Percentiles rank a stretch among this genome's conserved stretches.
These are phyloP conservation scores for Mycena haematopus DNA, from an alignment of 768 basidiomycete genomes.

Conservation along the genomic window DNA sequence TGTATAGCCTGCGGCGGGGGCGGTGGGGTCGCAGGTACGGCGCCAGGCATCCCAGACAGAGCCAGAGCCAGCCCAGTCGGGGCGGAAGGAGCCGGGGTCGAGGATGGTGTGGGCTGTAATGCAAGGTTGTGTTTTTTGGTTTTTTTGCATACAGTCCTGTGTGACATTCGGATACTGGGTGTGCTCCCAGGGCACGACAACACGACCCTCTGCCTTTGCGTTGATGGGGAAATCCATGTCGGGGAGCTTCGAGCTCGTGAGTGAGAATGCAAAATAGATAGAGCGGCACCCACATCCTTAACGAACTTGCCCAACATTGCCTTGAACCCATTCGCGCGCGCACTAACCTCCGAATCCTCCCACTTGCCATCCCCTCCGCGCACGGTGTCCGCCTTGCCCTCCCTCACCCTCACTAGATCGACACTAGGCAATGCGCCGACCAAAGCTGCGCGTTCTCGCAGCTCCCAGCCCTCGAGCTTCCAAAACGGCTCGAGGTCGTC, in stretches of 20 bases:
- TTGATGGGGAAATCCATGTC: conserved; percentile 97
- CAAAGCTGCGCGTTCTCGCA: conserved; percentile 66
- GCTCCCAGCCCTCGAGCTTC: conserved; percentile 71
- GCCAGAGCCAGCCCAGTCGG: conserved; percentile 87
- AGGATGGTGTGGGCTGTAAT: no score
- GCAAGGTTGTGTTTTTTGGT: no score
- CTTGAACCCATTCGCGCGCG: conserved; percentile 79
- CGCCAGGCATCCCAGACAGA: conserved; percentile 95
- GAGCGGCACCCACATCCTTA: conserved; percentile 51
- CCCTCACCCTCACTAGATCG: conserved; percentile 80
- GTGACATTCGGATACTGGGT: conserved; percentile 76
- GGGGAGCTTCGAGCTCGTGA: conserved; percentile 64
- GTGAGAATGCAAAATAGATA: neutral
- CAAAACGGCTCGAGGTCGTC: conserved; percentile 89
- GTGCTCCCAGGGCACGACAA: conserved; percentile 93
- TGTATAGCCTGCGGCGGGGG: conserved; percentile 85
- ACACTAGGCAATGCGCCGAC: conserved; percentile 84
- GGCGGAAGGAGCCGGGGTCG: conserved; percentile 25
- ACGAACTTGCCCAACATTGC: conserved; percentile 77
- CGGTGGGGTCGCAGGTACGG: conserved; percentile 83
- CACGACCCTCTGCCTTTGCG: conserved; percentile 90
- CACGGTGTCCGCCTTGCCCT: conserved; percentile 65
- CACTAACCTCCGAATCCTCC: conserved; percentile 67
- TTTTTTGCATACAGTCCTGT: neutral
- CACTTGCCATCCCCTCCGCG: conserved; percentile 58